Base-by-base conservation (phyloP, 1,284 basidiomycete genomes). In the Trichosporon sp. region DNA sequence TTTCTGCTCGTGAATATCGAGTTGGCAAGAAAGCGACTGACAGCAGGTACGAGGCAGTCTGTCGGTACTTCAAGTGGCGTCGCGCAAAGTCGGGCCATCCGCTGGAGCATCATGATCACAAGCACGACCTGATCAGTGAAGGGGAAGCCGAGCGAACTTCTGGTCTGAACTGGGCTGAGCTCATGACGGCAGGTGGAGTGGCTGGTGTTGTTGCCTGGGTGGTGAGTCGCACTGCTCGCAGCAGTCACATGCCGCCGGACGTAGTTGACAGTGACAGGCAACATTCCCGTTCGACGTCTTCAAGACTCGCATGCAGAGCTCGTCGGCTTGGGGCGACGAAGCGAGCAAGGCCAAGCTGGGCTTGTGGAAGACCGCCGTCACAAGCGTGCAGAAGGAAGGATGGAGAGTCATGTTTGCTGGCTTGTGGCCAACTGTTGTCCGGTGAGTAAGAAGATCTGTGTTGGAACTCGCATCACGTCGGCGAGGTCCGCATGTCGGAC, bases 221-320 rank as follows among this genome's bases (percentile, higher is more conserved):
- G 1, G 76, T 77, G 61, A 77, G 78, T 77, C n/a, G n/a, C n/a
- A n/a, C n/a, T n/a, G n/a, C n/a, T n/a, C n/a, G n/a, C n/a, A n/a
- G n/a, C n/a, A n/a, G n/a, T n/a, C n/a, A n/a, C n/a, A n/a, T n/a
- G n/a, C n/a, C n/a, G n/a, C n/a, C n/a, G 34, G 9, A 21, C n/a
- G 25, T 2, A 25, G 61, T 34, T 66, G 59, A 65, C 37, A 34
- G 7, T 11, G n/a, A 16, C 64, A 80, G 76, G 83, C 82, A 1
- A 92, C 90, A 0, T 92, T 94, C 78, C 89, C 90, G 1, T 82
- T 92, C 62, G 91, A 94, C 72, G 89, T 92, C 5, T 83, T 93
- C 69, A 94, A 94, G 81, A 93, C 92, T 6, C 85, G 91, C 2
- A 86, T 93, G 71, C 91, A 95, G 77, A 85, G 70, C 19, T 87